Conservation (phyloP, 2,329 filamentous ascomycete genomes). For the Helicocarpus griseus region DNA sequence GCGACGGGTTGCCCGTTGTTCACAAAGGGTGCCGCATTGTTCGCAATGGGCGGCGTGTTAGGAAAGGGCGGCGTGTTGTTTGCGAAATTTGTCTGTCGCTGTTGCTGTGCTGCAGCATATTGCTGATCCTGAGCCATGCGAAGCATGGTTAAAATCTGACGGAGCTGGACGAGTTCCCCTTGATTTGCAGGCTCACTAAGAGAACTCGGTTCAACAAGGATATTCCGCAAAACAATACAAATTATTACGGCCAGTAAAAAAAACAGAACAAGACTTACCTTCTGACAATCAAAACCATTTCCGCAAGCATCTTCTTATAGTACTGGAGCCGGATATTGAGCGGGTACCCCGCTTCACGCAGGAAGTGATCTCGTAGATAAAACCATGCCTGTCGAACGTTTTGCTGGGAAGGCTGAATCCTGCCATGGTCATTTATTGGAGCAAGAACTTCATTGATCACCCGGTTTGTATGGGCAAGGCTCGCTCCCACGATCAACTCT, state of each 20-base stretch:
- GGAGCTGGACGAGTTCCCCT: constrained; percentile 15
- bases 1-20: background rate
- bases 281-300: constrained; percentile 35
- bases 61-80: background rate
- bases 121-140: constrained; percentile 7
- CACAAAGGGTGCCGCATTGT: background rate
- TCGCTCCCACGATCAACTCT: constrained; percentile 36
- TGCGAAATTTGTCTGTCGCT: constrained; percentile 1
- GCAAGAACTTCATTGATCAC: constrained; percentile 41
- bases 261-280: constrained; percentile 29
- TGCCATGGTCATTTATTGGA: constrained; percentile 22
- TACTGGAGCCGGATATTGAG: constrained; percentile 40
- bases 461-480: constrained; percentile 42
- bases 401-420: constrained; percentile 17
- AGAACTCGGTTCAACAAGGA: background rate
- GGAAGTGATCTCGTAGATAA: constrained; percentile 38
- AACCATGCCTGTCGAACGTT: constrained; percentile 43
- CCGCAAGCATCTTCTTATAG: constrained; percentile 42
- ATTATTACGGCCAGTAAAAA: background rate
- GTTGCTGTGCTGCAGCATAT: background rate
- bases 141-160: constrained; percentile 5
- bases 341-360: constrained; percentile 36
- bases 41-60: background rate
- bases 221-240: background rate
- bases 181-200: constrained; percentile 10